phyloP scores from a whole-genome alignment of 1,284 basidiomycete genomes.

The Trametes pubescens region DNA sequence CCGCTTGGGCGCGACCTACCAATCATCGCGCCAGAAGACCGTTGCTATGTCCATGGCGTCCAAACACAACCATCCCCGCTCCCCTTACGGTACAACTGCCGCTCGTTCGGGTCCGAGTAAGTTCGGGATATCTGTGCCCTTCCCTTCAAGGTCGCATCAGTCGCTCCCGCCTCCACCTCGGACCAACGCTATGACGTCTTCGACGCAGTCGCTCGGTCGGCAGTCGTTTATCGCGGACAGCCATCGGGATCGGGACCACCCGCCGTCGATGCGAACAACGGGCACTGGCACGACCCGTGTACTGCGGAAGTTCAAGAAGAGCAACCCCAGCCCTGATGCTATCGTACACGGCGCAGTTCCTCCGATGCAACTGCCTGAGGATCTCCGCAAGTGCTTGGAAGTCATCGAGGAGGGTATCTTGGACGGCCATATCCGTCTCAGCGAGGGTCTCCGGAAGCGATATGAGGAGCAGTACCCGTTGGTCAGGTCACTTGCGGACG shows the following conservation, averaged over 20 bases:
- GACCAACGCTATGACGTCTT: constrained; percentile 58
- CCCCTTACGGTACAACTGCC: constrained; percentile 73
- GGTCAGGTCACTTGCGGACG: constrained; percentile 89
- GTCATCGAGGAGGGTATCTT: constrained; percentile 86
- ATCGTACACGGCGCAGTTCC: constrained; percentile 64
- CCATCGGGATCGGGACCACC: constrained; percentile 54
- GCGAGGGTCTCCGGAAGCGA: constrained; percentile 82
- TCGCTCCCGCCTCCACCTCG: constrained; percentile 79
- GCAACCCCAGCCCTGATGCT: constrained; percentile 54
- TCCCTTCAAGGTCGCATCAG: constrained; percentile 81
- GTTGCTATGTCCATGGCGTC: constrained; percentile 48
- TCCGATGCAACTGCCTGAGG: constrained; percentile 84
- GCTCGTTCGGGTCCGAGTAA: constrained; percentile 50
- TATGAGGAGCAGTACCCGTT: constrained; percentile 95
- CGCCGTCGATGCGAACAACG: constrained; percentile 44
- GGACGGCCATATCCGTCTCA: constrained; percentile 86
- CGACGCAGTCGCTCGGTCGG: constrained; percentile 73
- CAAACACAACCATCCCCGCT: constrained; percentile 75
- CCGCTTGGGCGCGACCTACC: constrained; percentile 58
- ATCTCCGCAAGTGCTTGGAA: constrained; percentile 84
- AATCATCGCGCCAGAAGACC: constrained; percentile 46
- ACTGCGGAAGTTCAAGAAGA: constrained; percentile 74
- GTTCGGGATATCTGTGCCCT: constrained; percentile 59
- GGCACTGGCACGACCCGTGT: constrained; percentile 56
- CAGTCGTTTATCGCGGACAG: constrained; percentile 58